Evolutionary conservation across 148 eudicot genomes (phyloP).

Genomic region (Camellia japonica): DNA sequence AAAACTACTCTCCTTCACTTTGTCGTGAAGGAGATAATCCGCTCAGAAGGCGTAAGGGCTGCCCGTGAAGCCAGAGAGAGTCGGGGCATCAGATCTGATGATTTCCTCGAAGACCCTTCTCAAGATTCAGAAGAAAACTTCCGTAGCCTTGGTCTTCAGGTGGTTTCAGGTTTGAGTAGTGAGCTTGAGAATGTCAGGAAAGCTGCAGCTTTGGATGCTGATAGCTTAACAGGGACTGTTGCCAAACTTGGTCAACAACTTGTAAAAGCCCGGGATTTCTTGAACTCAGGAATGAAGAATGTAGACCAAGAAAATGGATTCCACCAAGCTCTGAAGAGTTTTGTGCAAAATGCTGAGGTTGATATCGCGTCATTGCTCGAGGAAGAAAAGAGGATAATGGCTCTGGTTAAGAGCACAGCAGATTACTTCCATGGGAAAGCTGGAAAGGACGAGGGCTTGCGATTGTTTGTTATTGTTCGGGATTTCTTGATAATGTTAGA

Average conservation of each 20-base stretch:
- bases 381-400: constrained; percentile 77
- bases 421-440: constrained; percentile 82
- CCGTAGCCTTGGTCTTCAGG: constrained; percentile 65
- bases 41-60: constrained; percentile 78
- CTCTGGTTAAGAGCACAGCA: constrained; percentile 51
- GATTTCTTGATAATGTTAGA: constrained; percentile 67
- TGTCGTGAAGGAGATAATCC: constrained; percentile 74
- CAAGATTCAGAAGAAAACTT: constrained; percentile 60
- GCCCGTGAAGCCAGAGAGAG: constrained; percentile 47
- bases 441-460: constrained; percentile 74
- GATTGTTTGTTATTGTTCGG: constrained; percentile 61
- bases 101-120: constrained; percentile 35
- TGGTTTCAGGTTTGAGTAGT: constrained; percentile 56
- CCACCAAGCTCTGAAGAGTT: constrained; percentile 42
- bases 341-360: constrained; percentile 57
- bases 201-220: constrained; percentile 69
- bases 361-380: constrained; percentile 48
- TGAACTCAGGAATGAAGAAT: constrained; percentile 49
- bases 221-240: constrained; percentile 53
- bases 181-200: constrained; percentile 69
- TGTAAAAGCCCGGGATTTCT: constrained; percentile 49
- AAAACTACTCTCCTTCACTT: constrained; percentile 80
- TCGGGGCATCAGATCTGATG: constrained; percentile 37
- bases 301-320: constrained; percentile 53
- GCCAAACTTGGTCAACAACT: constrained; percentile 51